These are phyloP conservation scores for Aspergillus sp. DNA, from an alignment of 2,329 filamentous ascomycete species.

Conservation along the genomic window DNA sequence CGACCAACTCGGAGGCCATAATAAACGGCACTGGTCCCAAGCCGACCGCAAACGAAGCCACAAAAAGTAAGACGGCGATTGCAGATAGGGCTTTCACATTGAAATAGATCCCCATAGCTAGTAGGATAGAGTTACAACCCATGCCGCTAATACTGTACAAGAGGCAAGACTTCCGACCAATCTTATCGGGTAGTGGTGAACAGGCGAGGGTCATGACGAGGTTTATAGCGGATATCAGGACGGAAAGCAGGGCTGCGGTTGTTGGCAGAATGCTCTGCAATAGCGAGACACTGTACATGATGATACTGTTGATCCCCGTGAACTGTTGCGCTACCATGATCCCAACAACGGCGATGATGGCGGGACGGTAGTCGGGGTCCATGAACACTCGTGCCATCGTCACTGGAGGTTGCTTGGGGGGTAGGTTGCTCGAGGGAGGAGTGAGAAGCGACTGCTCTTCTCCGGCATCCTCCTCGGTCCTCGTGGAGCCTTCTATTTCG, in stretches of 20 bases:
- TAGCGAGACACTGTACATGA: slow-evolving; percentile 97
- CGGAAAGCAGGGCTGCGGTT: slow-evolving; percentile 79
- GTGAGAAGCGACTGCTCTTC: slow-evolving; percentile 72
- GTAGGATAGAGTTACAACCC: slow-evolving; percentile 71
- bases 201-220: slow-evolving; percentile 77
- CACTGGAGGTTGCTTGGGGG: slow-evolving; percentile 65
- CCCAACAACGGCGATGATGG: slow-evolving; percentile 79
- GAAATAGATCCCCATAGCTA: slow-evolving; percentile 78
- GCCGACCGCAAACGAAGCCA: slow-evolving; percentile 85
- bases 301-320: slow-evolving; percentile 91
- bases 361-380: slow-evolving; percentile 67
- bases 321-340: slow-evolving; percentile 93
- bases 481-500: slow-evolving; percentile 64
- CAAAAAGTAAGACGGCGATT: slow-evolving; percentile 78
- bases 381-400: slow-evolving; percentile 66
- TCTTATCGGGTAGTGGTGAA: slow-evolving; percentile 79
- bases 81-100: slow-evolving; percentile 74
- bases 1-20: slow-evolving; percentile 85
- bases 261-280: slow-evolving; percentile 77
- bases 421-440: slow-evolving; percentile 58
- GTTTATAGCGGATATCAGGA: slow-evolving; percentile 83
- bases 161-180: slow-evolving; percentile 84
- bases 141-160: slow-evolving; percentile 82
- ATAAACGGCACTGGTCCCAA: slow-evolving; percentile 95
- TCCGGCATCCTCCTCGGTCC: slow-evolving; percentile 33